These are phyloP conservation scores for Sequoiadendron giganteum DNA, from an alignment of 75 land plant genomes.

Conservation along the genomic window DNA sequence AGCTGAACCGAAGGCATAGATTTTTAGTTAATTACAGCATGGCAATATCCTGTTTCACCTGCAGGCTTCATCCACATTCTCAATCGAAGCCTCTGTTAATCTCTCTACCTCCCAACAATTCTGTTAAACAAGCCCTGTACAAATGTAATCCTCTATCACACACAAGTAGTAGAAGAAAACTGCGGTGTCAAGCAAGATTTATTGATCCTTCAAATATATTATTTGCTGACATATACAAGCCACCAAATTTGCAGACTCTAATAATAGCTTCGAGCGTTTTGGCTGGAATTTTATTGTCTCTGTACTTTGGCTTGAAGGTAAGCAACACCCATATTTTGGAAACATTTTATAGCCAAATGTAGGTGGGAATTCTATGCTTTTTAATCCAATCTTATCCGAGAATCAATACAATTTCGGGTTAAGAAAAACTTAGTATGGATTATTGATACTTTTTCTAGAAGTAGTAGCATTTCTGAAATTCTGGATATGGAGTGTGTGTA, in stretches of 20 bases:
- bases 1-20: neutral
- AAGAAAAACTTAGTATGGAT: neutral
- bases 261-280: constrained; percentile 71
- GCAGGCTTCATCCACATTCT: neutral
- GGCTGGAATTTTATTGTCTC: constrained; percentile 79
- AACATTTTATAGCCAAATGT: neutral
- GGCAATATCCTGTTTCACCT: neutral
- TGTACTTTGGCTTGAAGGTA: constrained; percentile 88
- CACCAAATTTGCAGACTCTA: constrained; percentile 48
- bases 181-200: neutral
- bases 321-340: neutral
- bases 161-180: neutral
- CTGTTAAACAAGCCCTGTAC: neutral
- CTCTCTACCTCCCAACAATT: neutral
- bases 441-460: neutral
- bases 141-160: neutral
- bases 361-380: neutral
- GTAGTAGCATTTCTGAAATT: neutral
- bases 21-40: neutral
- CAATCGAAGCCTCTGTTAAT: neutral
- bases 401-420: neutral
- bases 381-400: neutral
- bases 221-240: neutral
- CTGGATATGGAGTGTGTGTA: neutral
- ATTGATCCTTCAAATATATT: neutral